These are phyloP conservation scores for Pyrrhoderma lamaoense DNA, from an alignment of 1,284 basidiomycete genomes.

Conservation along the genomic window DNA sequence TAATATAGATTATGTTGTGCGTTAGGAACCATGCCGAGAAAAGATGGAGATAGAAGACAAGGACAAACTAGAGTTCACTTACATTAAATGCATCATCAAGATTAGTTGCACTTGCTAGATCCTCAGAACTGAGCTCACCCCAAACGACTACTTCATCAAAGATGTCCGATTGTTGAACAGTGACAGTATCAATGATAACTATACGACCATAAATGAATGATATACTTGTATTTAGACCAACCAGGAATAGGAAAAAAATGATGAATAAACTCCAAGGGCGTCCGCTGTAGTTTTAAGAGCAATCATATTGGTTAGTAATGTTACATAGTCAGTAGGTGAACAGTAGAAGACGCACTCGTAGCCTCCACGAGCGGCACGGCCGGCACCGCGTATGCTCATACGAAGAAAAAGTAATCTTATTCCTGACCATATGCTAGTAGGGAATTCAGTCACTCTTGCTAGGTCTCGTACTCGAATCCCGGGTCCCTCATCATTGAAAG, in stretches of 20 bases:
- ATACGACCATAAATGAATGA: slow-evolving; percentile 8
- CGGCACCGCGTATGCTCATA: background rate
- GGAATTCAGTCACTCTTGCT: background rate
- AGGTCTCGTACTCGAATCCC: slow-evolving; percentile 3
- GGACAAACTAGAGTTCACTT: background rate
- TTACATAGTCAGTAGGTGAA: too few species aligned
- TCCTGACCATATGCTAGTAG: background rate
- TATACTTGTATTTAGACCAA: background rate
- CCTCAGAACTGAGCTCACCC: slow-evolving; percentile 2
- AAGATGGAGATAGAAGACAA: background rate
- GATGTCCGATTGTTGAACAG: background rate
- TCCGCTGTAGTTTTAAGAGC: background rate
- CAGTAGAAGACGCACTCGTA: slow-evolving; percentile 9
- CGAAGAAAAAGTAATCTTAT: background rate
- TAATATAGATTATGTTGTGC: too few species aligned
- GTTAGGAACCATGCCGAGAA: too few species aligned
- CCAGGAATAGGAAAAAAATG: slow-evolving; percentile 6
- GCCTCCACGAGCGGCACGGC: background rate
- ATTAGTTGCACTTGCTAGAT: background rate
- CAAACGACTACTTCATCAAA: slow-evolving; percentile 8
- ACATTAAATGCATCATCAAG: background rate
- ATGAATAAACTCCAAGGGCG: slow-evolving; percentile 4
- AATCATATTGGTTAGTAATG: too few species aligned
- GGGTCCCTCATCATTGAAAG: background rate
- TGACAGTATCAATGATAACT: background rate